phyloP scores from a whole-genome alignment of 1,139 yeast genomes.

The Meyerozyma athensensis region DNA sequence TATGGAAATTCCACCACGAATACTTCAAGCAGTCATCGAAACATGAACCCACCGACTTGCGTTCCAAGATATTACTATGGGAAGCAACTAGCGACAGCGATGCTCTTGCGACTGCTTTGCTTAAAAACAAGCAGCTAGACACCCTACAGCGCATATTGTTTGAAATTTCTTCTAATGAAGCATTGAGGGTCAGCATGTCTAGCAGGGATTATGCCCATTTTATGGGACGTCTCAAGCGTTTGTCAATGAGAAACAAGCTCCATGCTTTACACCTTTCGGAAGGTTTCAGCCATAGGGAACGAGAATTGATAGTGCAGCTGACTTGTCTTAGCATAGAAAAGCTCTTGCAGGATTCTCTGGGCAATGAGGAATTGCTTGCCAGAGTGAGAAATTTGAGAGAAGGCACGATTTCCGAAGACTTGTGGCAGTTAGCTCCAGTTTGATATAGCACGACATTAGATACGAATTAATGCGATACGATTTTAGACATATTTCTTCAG shows the following conservation, averaged over 20 bases:
- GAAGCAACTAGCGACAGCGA: slow-evolving; percentile 26
- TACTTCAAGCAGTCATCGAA: slow-evolving; percentile 22
- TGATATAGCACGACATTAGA: not conserved
- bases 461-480: not conserved
- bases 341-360: not conserved
- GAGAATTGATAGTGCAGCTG: not conserved
- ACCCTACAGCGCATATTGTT: slow-evolving; percentile 26
- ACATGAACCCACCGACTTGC: too few species aligned
- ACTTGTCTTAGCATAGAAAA: not conserved
- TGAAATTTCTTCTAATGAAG: slow-evolving; percentile 16
- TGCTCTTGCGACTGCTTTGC: slow-evolving; percentile 14
- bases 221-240: slow-evolving; percentile 24
- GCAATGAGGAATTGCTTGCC: not conserved
- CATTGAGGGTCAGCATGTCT: slow-evolving; percentile 14
- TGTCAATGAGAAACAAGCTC: slow-evolving; percentile 28
- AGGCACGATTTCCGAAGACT: not conserved
- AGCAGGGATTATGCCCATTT: slow-evolving; percentile 13
- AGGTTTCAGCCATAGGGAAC: not conserved
- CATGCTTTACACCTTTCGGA: slow-evolving; percentile 13
- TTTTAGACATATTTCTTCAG: not conserved
- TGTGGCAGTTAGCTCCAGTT: not conserved
- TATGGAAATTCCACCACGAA: slow-evolving; percentile 41
- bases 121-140: slow-evolving; percentile 15
- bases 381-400: not conserved
- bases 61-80: slow-evolving; percentile 40